phyloP scores from a whole-genome alignment of 169 alveolate genomes.

The Plasmodium cynomolgi region DNA sequence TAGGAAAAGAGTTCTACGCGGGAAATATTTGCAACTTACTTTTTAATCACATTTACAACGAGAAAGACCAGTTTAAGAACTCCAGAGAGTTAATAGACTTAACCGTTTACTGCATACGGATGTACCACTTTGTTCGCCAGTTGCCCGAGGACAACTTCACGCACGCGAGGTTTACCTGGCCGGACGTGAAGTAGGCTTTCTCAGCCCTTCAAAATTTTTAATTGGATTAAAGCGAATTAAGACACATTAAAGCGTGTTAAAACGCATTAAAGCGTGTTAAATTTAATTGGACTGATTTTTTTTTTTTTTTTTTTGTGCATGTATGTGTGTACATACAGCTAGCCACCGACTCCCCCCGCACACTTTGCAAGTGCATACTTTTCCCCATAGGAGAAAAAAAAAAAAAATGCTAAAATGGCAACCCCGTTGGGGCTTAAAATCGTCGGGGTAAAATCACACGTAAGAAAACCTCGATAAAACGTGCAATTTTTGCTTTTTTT shows the following conservation, averaged over 20 bases:
- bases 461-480: background rate
- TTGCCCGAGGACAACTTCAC: slow-evolving; percentile 59
- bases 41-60: slow-evolving; percentile 65
- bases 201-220: background rate
- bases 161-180: slow-evolving; percentile 70
- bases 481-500: background rate
- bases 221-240: background rate
- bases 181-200: slow-evolving; percentile 23
- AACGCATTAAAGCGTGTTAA: background rate
- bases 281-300: background rate
- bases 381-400: background rate
- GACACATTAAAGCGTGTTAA: background rate
- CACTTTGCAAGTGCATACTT: background rate
- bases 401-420: background rate
- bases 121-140: slow-evolving; percentile 38
- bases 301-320: slow-evolving; percentile 3
- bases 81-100: slow-evolving; percentile 48
- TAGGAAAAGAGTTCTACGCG: slow-evolving; percentile 44
- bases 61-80: slow-evolving; percentile 30
- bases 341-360: background rate
- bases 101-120: slow-evolving; percentile 62
- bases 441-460: background rate
- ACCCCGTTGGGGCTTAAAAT: background rate
- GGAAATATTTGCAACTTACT: slow-evolving; percentile 43
- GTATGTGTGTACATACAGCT: slow-evolving; percentile 12